Conservation (phyloP, 805 yeast genomes). For the Blastobotrys attinorum region DNA sequence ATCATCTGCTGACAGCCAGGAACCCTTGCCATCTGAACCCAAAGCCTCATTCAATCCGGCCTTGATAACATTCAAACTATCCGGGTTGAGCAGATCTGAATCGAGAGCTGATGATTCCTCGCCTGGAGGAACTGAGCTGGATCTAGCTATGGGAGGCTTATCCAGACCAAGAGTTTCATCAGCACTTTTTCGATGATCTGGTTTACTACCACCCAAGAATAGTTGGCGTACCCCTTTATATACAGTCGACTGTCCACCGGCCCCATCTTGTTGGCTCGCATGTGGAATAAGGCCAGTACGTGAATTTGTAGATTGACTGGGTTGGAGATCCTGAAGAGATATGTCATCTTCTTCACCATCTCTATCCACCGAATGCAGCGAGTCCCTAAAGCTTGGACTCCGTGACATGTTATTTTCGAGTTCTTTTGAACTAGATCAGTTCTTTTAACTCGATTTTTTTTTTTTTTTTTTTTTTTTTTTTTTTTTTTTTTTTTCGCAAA, state of each 20-base stretch:
- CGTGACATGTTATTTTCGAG: not conserved
- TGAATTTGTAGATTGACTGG: no score
- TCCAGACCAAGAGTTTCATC: not conserved
- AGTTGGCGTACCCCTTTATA: constrained; percentile 10
- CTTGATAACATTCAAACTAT: constrained; percentile 6
- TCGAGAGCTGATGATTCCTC: constrained; percentile 1
- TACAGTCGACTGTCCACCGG: constrained; percentile 1
- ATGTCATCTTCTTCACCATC: not conserved
- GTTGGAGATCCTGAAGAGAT: constrained; percentile 1
- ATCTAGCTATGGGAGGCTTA: not conserved
- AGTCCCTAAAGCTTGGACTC: not conserved
- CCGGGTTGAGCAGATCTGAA: not conserved
- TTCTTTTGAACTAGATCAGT: no score
- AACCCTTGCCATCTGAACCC: constrained; percentile 17
- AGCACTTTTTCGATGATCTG: not conserved
- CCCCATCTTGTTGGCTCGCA: no score
- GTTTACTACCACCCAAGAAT: constrained; percentile 3
- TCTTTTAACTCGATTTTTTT: no score
- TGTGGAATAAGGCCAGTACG: no score
- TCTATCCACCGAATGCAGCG: not conserved
- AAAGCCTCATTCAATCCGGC: constrained; percentile 17
- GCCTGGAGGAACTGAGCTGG: not conserved
- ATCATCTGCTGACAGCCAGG: constrained; percentile 14
- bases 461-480: no score
- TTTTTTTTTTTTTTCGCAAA: no score